Conservation (phyloP, 805 yeast species). For the Lachancea dasiensis region DNA sequence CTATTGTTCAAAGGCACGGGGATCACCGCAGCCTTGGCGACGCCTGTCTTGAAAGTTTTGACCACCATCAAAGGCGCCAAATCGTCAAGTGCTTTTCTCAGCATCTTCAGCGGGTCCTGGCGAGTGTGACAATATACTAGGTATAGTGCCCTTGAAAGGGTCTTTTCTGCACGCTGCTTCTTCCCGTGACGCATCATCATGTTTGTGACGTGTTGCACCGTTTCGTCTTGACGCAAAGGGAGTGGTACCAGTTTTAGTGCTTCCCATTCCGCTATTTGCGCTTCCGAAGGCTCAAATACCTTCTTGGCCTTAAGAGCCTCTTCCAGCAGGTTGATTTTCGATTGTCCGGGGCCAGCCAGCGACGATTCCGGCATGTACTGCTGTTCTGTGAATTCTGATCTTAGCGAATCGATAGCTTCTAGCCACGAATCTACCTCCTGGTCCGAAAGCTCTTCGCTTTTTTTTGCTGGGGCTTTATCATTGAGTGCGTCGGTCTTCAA, state of each 20-base stretch:
- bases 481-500: neutral
- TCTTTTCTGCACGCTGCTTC: slow-evolving; percentile 71
- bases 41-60: slow-evolving; percentile 72
- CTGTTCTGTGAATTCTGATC: slow-evolving; percentile 34
- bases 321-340: slow-evolving; percentile 32
- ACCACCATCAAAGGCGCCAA: slow-evolving; percentile 81
- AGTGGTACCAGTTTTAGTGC: slow-evolving; percentile 45
- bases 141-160: slow-evolving; percentile 72
- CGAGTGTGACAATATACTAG: slow-evolving; percentile 54
- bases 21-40: slow-evolving; percentile 72
- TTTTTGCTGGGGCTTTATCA: slow-evolving; percentile 8
- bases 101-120: slow-evolving; percentile 70
- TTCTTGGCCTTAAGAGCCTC: slow-evolving; percentile 20
- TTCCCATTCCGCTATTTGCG: slow-evolving; percentile 56
- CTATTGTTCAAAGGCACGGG: slow-evolving; percentile 80
- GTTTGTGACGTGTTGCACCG: slow-evolving; percentile 70
- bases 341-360: slow-evolving; percentile 37
- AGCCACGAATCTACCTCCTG: slow-evolving; percentile 39
- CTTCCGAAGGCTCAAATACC: slow-evolving; percentile 52
- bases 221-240: slow-evolving; percentile 63
- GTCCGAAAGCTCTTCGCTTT: slow-evolving; percentile 21
- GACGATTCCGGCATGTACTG: slow-evolving; percentile 37
- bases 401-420: slow-evolving; percentile 35
- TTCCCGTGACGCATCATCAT: slow-evolving; percentile 90
- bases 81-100: slow-evolving; percentile 68